Evolutionary conservation across 768 basidiomycete species (phyloP), one percentile per base, ranked within the genome.

Genomic region (Macrolepiota dolichaula): DNA sequence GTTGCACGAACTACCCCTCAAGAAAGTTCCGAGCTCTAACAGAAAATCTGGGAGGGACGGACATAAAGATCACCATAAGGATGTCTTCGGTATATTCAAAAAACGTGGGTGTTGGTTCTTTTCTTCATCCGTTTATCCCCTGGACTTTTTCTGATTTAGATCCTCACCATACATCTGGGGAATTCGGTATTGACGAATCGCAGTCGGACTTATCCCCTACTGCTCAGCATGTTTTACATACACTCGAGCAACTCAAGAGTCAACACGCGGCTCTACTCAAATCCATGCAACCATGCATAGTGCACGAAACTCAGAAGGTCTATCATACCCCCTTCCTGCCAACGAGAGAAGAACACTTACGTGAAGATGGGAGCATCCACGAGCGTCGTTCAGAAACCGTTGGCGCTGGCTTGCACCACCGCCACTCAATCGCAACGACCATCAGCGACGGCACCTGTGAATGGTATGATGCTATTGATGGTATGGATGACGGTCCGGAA

Each of bases 391-490:
- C 22, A 27, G 59, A 32, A 35, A 42, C n/a, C 27, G 25, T 40
- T 29, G 42, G 36, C 79, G 12, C 65, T 72, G 35, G 70, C 70
- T 10, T 73, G 73, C 42, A 72, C 32, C 76, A 77, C 57, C 79
- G 80, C 36, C 68, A 77, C 54, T 85, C 84, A 11, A 74, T 80
- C 37, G 69, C 77, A 38, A 84, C 83, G 1, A 79, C 79, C 32
- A 69, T 74, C 27, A 82, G 80, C 49, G 85, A 83, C 57, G 81
- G 79, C 27, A 69, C 79, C 58, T 74, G 79, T 54, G 84, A 92
- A 67, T 94, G 91, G 91, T 92, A 82, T 66, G 92, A 94, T 65
- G 92, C 91, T 9, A 74, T 79, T 35, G 89, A 89, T 35, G 83
- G 87, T 63, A 74, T 80, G 42, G 88, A 87, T 25, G 84, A 87